Conservation (phyloP, 2,329 filamentous ascomycete genomes). For the Clarireedia paspali region DNA sequence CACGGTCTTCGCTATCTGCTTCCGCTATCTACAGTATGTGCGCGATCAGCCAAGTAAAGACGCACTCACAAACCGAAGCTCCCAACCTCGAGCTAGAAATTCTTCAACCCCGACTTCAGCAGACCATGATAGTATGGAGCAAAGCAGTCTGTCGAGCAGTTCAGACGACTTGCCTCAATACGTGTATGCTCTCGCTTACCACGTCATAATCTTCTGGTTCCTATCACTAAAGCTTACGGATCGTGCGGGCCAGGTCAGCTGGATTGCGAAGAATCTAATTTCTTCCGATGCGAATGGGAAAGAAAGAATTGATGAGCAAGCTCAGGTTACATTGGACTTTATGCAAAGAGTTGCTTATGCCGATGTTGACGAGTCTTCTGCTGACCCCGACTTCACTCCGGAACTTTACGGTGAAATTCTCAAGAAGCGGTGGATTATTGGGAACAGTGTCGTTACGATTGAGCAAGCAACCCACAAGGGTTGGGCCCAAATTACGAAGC, state of each 20-base stretch:
- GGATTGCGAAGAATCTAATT: constrained; percentile 78
- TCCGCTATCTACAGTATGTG: constrained; percentile 86
- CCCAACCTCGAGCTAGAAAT: constrained; percentile 27
- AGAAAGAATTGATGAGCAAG: constrained; percentile 80
- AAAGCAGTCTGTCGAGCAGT: constrained; percentile 33
- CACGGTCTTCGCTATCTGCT: constrained; percentile 90
- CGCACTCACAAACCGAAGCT: constrained; percentile 27
- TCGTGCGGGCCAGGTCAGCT: constrained; percentile 74
- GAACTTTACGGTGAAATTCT: constrained; percentile 58
- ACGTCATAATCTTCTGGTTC: constrained; percentile 97
- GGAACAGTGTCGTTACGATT: constrained; percentile 66
- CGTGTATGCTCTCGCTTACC: constrained; percentile 86
- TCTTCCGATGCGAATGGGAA: constrained; percentile 70
- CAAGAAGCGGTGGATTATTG: constrained; percentile 64
- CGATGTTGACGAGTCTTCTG: constrained; percentile 69
- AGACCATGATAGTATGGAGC: constrained; percentile 35
- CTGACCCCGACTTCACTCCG: constrained; percentile 57
- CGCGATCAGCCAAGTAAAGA: constrained; percentile 50
- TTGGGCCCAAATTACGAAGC: constrained; percentile 63
- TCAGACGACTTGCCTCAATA: constrained; percentile 83
- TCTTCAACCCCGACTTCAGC: constrained; percentile 18
- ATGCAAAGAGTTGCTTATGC: constrained; percentile 85
- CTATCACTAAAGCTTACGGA: constrained; percentile 79
- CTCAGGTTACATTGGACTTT: constrained; percentile 87
- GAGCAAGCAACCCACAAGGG: constrained; percentile 61